A percentile compares a stretch with the other conserved stretches of the same genome.
Evolutionary conservation across 176 grass and related monocot genomes (phyloP).

Genomic region (Eleusine coracana): DNA sequence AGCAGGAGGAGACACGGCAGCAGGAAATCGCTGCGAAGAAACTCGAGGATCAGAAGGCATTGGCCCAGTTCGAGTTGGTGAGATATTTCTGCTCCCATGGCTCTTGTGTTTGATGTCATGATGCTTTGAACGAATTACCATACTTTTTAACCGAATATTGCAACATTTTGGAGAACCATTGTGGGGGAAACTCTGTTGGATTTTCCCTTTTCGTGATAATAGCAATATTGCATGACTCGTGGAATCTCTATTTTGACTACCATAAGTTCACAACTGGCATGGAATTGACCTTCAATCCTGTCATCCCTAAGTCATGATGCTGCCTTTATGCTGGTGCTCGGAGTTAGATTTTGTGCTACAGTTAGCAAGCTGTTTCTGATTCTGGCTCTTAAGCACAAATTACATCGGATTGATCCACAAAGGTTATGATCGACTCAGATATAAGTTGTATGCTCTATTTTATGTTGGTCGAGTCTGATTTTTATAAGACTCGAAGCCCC

Average conservation of each 20-base stretch:
- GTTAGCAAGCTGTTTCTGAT: constrained; percentile 11
- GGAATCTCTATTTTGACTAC: neutral
- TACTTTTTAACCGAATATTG: neutral
- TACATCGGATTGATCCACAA: neutral
- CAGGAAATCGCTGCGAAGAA: constrained; percentile 55
- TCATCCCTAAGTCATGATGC: neutral
- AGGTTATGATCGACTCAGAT: neutral
- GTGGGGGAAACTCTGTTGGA: neutral
- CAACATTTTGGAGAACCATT: neutral
- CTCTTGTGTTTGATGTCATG: constrained; percentile 13
- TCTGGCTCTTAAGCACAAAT: neutral
- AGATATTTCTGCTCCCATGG: constrained; percentile 33
- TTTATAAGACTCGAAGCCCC: neutral
- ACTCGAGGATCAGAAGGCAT: constrained; percentile 51
- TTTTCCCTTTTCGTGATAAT: constrained; percentile 4
- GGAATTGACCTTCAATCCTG: neutral
- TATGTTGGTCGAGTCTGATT: neutral
- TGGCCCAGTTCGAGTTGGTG: constrained; percentile 67
- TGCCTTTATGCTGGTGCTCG: neutral
- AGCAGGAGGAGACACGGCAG: constrained; percentile 72
- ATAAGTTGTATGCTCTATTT: neutral
- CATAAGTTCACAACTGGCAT: neutral
- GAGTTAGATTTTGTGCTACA: constrained; percentile 1
- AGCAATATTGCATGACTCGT: neutral
- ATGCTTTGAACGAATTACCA: constrained; percentile 17